These are phyloP conservation scores for Phytophthora sp. DNA, from an alignment of 352 stramenopile species.

Conservation along the genomic window DNA sequence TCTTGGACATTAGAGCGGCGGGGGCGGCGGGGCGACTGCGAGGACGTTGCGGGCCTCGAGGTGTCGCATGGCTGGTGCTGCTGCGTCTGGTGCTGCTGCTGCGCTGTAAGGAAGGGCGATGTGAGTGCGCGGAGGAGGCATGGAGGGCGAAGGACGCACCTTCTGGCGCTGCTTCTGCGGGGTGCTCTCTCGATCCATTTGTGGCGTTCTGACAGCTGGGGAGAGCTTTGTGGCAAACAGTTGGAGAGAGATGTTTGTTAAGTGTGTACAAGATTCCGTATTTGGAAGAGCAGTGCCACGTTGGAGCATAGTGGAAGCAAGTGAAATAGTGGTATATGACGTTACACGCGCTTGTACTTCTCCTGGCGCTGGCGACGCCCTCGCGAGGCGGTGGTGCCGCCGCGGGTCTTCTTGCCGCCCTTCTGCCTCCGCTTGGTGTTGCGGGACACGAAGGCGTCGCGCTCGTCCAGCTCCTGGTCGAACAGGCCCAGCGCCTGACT, in stretches of 20 bases:
- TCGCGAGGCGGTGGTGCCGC: conserved; percentile 27
- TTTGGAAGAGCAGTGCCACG: too few relatives aligned
- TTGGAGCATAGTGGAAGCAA: conserved; percentile 6
- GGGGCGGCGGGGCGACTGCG: conserved; percentile 34
- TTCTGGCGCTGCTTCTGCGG: conserved; percentile 82
- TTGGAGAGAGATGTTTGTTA: neutral
- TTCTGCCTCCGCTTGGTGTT: conserved; percentile 56
- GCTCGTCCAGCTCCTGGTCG: conserved; percentile 53
- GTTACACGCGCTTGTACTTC: conserved; percentile 69
- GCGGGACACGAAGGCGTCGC: conserved; percentile 40
- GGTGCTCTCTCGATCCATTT: conserved; percentile 77
- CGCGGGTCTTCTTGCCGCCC: conserved; percentile 39
- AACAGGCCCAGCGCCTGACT: conserved; percentile 70
- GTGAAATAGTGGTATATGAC: neutral
- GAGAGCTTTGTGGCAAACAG: too few relatives aligned
- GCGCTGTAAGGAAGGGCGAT: conserved; percentile 20
- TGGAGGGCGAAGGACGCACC: conserved; percentile 30
- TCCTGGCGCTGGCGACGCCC: conserved; percentile 62
- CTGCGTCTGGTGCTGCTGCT: conserved; percentile 28
- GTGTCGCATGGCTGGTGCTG: conserved; percentile 7
- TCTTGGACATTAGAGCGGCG: conserved; percentile 46
- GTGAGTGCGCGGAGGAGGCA: neutral
- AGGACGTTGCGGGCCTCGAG: conserved; percentile 21
- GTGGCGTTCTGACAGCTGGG: neutral
- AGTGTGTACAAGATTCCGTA: too few relatives aligned